Percentiles rank a stretch among this genome's conserved stretches.
Evolutionary conservation across 148 eudicot species (phyloP).

Genomic region (Spergularia marina): DNA sequence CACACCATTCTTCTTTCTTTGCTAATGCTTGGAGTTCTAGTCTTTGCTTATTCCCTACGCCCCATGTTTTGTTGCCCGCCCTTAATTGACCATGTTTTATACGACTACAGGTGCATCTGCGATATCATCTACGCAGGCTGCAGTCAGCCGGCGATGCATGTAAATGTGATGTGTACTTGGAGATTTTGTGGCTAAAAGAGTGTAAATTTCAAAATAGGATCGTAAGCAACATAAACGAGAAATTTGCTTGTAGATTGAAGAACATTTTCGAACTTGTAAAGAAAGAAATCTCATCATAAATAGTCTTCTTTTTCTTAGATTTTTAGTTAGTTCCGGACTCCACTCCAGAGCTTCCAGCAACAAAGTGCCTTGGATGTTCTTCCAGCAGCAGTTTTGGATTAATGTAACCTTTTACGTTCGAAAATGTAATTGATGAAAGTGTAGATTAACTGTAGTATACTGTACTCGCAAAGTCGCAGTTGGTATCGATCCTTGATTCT

Average conservation of each 20-base stretch:
- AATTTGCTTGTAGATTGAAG: conserved; percentile 47
- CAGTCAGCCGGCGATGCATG: conserved; percentile 35
- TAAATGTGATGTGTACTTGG: conserved; percentile 55
- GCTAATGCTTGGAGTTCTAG: neutral
- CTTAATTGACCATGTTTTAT: neutral
- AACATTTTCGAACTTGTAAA: conserved; percentile 53
- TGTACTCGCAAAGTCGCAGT: no score
- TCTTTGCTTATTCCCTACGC: neutral
- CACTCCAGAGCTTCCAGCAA: conserved; percentile 14
- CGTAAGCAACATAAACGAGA: conserved; percentile 52
- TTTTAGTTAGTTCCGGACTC: neutral
- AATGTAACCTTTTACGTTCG: no score
- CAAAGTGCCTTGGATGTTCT: no score
- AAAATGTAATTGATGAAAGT: no score
- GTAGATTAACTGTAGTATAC: no score
- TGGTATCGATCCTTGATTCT: no score
- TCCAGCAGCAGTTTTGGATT: no score
- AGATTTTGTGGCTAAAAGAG: conserved; percentile 68
- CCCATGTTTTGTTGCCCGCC: neutral
- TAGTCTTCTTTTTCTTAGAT: neutral
- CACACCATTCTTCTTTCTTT: neutral
- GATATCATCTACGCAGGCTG: conserved; percentile 49
- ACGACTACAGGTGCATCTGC: conserved; percentile 59
- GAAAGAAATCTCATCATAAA: conserved; percentile 44
- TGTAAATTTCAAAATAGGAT: conserved; percentile 65